Conservation (phyloP, 2,329 filamentous ascomycete genomes). For the Nothomitra cinnamomea region DNA sequence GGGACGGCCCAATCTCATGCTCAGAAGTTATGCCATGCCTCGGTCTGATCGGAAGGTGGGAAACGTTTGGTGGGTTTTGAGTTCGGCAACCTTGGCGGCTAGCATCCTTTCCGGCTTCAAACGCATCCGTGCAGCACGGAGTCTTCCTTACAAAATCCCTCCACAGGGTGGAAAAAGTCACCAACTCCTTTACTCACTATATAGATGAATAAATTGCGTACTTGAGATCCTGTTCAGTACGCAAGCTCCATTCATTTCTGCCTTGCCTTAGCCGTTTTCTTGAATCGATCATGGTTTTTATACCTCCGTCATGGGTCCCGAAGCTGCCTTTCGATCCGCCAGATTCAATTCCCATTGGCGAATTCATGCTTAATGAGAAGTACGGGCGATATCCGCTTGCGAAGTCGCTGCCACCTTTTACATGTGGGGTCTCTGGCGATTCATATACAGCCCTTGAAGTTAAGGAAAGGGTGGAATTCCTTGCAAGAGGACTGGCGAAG, state of each 20-base stretch:
- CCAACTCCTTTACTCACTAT: no score
- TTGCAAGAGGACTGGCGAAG: conserved; percentile 52
- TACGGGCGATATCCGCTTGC: conserved; percentile 49
- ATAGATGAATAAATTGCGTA: no score
- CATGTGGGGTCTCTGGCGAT: conserved; percentile 56
- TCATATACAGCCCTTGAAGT: conserved; percentile 47
- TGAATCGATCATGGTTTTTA: conserved; percentile 29
- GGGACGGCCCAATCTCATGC: no score
- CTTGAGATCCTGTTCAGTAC: no score
- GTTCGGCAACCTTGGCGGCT: no score
- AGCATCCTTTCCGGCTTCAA: no score
- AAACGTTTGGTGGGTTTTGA: no score
- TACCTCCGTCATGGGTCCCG: conserved; percentile 23
- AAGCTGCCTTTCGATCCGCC: conserved; percentile 37
- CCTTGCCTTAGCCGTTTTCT: not conserved
- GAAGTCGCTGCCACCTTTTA: conserved; percentile 53
- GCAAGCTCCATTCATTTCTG: not conserved
- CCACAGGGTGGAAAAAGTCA: no score
- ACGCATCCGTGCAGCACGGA: no score
- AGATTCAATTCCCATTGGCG: conserved; percentile 54
- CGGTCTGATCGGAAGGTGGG: no score
- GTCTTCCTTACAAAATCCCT: not conserved
- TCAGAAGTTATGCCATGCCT: no score
- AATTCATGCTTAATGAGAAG: conserved; percentile 60
- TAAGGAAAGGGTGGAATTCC: conserved; percentile 44